phyloP scores from a whole-genome alignment of 345 rosid species.

The Sapria himalayana region DNA sequence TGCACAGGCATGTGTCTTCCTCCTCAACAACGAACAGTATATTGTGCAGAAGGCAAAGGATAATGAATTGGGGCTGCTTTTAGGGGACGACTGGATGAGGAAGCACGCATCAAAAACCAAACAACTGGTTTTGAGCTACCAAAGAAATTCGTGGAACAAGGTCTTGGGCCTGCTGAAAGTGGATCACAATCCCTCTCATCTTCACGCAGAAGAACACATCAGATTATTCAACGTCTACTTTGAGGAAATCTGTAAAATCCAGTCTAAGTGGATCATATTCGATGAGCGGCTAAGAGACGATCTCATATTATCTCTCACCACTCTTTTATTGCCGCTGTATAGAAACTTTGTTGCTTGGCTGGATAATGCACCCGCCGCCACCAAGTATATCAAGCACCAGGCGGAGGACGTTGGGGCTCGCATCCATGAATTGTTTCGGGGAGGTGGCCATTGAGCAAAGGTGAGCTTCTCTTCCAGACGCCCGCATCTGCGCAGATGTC shows the following conservation, averaged over 20 bases:
- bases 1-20: slow-evolving; percentile 39
- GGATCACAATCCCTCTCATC: slow-evolving; percentile 18
- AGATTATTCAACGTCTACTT: slow-evolving; percentile 30
- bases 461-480: slow-evolving; percentile 17
- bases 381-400: slow-evolving; percentile 19
- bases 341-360: slow-evolving; percentile 32
- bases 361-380: slow-evolving; percentile 31
- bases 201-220: slow-evolving; percentile 28
- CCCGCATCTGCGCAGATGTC: not conserved
- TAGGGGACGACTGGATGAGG: slow-evolving; percentile 73
- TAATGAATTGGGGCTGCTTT: slow-evolving; percentile 39
- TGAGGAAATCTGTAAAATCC: slow-evolving; percentile 32
- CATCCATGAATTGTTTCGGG: slow-evolving; percentile 38
- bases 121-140: slow-evolving; percentile 34
- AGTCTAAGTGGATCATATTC: slow-evolving; percentile 32
- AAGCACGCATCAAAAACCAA: slow-evolving; percentile 58
- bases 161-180: slow-evolving; percentile 32
- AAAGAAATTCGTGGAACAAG: slow-evolving; percentile 62
- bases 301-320: slow-evolving; percentile 21
- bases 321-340: slow-evolving; percentile 36
- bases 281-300: slow-evolving; percentile 64
- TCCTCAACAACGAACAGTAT: slow-evolving; percentile 79
- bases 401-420: slow-evolving; percentile 34
- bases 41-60: slow-evolving; percentile 73
- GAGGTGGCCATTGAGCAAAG: slow-evolving; percentile 31